Evolutionary conservation across 768 basidiomycete species (phyloP), one percentile per base, ranked within the genome.

Genomic region (Auricularia cornea): DNA sequence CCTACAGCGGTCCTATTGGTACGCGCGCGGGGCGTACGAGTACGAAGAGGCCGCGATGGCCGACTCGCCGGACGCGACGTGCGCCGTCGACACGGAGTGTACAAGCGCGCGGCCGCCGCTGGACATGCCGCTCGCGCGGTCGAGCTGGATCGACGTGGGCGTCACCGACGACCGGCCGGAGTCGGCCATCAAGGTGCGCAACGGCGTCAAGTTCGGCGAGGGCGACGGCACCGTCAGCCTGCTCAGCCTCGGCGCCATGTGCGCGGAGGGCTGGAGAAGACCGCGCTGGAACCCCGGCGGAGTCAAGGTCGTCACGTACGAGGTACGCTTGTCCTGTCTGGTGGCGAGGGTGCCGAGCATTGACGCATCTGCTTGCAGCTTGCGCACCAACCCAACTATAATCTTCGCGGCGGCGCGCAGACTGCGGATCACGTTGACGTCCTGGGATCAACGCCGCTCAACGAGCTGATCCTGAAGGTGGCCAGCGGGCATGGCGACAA

Each of bases 1-100:
- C n/a, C n/a, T n/a, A n/a, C n/a, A 92, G 88, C 82, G 92, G 57
- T 94, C 92, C 32, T 95, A 95, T 72, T 94, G 90, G 91, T 94
- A 95, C 74, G 83, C 86, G 60, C 80, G 85, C 64, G 88, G 85
- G 29, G 79, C 80, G 44, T 86, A 86, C 69, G 88, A 86, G 68
- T 80, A 85, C 62, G 88, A 89, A 65, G 87, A 87, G 48, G 73
- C 76, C 3, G 70, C 74, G 3, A 62, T 57, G 28, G 71, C 77
- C 16, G 86, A 89, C 64, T 71, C 74, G 3, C 68, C 74, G 11
- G 71, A 77, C 44, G 74, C 78, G 20, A 67, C 72, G 28, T 87
- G 86, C 67, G 68, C 72, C 38, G 82, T 84, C 67, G 73, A 77
- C 16, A 72, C 75, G 18, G 72, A 73, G 8, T 86, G 85, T 72